A percentile compares a stretch with the other conserved stretches of the same genome.
Evolutionary conservation across 75 land plant genomes (phyloP).

Genomic region (Cupressus sempervirens): DNA sequence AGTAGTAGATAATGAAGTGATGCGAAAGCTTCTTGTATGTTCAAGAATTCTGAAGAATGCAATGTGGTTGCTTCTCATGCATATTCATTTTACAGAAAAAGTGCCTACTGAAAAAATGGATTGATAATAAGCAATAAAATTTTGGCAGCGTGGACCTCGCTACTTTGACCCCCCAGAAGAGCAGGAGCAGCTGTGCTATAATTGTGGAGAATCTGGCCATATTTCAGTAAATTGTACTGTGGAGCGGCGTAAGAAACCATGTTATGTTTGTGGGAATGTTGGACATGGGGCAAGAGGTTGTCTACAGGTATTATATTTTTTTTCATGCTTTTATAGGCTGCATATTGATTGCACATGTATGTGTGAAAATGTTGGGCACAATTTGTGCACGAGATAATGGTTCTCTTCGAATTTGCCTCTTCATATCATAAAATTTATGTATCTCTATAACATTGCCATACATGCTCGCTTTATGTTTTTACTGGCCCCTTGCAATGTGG

Average conservation of each 20-base stretch:
- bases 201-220: slow-evolving; percentile 82
- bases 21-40: slow-evolving; percentile 15
- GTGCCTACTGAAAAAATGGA: neutral
- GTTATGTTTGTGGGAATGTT: slow-evolving; percentile 75
- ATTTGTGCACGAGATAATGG: neutral
- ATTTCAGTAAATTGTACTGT: slow-evolving; percentile 40
- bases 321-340: neutral
- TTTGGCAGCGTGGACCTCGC: slow-evolving; percentile 73
- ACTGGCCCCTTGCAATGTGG: neutral
- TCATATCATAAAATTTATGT: neutral
- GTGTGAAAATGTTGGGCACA: neutral
- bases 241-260: slow-evolving; percentile 66
- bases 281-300: slow-evolving; percentile 64
- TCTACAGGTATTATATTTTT: slow-evolving; percentile 37
- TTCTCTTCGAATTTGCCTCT: neutral
- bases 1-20: slow-evolving; percentile 22
- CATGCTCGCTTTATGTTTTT: neutral
- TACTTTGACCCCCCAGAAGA: slow-evolving; percentile 77
- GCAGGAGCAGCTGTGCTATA: slow-evolving; percentile 48
- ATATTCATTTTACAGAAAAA: neutral
- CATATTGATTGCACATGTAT: neutral
- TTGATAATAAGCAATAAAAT: slow-evolving; percentile 2
- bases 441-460: neutral
- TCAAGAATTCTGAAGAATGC: neutral
- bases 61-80: neutral